Percentiles rank a stretch among this genome's conserved stretches.
Evolutionary conservation across 73 alveolate species (phyloP).

Genomic region (Paramecium pentaurelia): DNA sequence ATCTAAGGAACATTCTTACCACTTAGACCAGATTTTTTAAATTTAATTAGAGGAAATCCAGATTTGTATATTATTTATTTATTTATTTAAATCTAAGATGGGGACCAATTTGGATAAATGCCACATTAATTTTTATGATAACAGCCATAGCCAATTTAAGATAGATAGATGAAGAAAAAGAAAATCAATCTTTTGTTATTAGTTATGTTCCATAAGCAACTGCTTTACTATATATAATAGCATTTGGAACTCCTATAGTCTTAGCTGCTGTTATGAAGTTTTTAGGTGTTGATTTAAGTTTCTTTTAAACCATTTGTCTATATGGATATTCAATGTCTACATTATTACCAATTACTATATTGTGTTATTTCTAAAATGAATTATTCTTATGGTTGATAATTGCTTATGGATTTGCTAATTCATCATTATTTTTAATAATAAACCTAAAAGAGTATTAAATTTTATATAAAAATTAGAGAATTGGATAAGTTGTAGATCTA

Average conservation of each 20-base stretch:
- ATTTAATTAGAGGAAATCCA: conserved; percentile 10
- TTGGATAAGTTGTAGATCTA: background rate
- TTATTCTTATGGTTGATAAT: conserved; percentile 5
- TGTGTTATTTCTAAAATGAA: background rate
- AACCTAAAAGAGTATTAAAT: background rate
- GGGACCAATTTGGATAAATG: conserved; percentile 42
- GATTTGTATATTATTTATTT: background rate
- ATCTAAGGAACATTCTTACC: background rate
- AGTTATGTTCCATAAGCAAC: conserved; percentile 42
- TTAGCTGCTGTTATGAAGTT: background rate
- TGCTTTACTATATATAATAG: background rate
- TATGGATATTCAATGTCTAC: conserved; percentile 41
- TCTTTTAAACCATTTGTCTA: background rate
- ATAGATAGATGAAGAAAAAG: background rate
- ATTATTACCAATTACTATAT: background rate
- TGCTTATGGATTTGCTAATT: background rate
- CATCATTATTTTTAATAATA: background rate
- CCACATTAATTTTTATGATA: conserved; percentile 4
- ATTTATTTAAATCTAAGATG: background rate
- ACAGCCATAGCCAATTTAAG: conserved; percentile 29
- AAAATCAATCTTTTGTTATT: background rate
- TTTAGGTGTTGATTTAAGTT: background rate
- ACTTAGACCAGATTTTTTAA: background rate
- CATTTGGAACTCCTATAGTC: background rate
- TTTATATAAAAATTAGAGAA: background rate